Base-by-base conservation (phyloP, 2,329 filamentous ascomycete genomes). In the Septoria linicola region DNA sequence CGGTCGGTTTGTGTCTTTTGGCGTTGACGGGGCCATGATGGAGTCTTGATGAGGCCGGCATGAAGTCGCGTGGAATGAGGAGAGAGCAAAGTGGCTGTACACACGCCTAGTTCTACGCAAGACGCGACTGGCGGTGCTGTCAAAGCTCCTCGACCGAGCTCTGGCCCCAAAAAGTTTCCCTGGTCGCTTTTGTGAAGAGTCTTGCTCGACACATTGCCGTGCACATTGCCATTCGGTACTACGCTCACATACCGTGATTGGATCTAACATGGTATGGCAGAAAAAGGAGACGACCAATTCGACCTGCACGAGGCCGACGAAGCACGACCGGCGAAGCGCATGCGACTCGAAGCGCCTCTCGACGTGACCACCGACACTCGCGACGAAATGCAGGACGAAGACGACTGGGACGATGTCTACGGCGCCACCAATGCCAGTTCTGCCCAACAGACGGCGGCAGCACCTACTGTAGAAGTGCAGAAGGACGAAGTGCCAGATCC, bases 301-400 rank as follows among this genome's bases (percentile, higher is more conserved):
- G 10, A 27, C 10, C 23, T 27, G 5, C 5, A 27, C 23, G 23
- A 27, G 23, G 5, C 23, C 23, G 61, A 64, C 51, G 61, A 62
- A 47, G 45, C 58, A 43, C 54, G 63, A 36, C 71, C 72, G 35
- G 66, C 69, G 50, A 74, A 74, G 66, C 68, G 69, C 62, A 67
- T 67, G 54, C 65, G 68, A 59, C 63, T 72, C 48, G 72, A 74
- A 56, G 68, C 62, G 49, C 63, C 67, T 44, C 59, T 66, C 54
- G 60, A 66, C 56, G 64, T 66, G 54, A 66, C 70, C 2, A 54
- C 58, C 36, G 56, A 61, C 8, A 53, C 58, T 3, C 60, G 59
- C 40, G 53, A 66, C 37, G 64, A 67, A 41, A 62, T 64, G 48
- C 54, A 58, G 19, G 63, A 65, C 34, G 63, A 63, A 35, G 63